Evolutionary conservation across 495 filamentous ascomycete genomes (phyloP), one percentile per base, ranked within the genome.

Genomic region (Lentithecium fluviatile): DNA sequence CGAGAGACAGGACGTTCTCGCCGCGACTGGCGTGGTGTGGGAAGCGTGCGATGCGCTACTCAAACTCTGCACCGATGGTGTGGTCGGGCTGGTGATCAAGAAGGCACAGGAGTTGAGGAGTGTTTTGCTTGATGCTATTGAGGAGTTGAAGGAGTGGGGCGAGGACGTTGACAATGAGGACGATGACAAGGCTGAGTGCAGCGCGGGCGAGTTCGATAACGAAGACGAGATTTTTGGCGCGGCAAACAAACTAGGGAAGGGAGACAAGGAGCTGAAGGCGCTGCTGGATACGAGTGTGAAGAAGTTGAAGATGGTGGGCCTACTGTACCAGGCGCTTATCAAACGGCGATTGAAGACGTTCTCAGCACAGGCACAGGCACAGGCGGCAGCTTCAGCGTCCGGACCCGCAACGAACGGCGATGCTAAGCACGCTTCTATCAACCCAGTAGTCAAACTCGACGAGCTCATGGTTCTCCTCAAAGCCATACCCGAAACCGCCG

Each of bases 81-180:
- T 93, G 23, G 71, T 66, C 21, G 74, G 75, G 37, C 58, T 78
- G 48, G 72, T 77, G 57, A 71, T 76, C 42, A 62, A 69, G 62
- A 78, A 73, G 61, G 76, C 67, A 46, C 70, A 71, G 58, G 71
- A 76, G 64, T 88, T 84, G 64, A 76, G 83, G 50, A 87, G 87
- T 62, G 80, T 89, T 11, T 71, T 96, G 13, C 80, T 87, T 59
- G 91, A 96, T 76, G 87, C 90, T 0, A 78, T 94, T 25, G 80
- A 85, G 63, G 91, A 96, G 73, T 73, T 96, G 61, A 88, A 89
- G 60, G 88, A 90, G 65, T 96, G 91, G 87, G 60, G 47, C 15
- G 73, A 75, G 40, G 75, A 74, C 8, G 61, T 38, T 4, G 84
- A 86, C 49, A 85, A 85, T 10, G 84, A 85, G 62, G 78, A 79